These are phyloP conservation scores for Trichophyton rubrum DNA, from an alignment of 2,329 filamentous ascomycete genomes.

Conservation along the genomic window DNA sequence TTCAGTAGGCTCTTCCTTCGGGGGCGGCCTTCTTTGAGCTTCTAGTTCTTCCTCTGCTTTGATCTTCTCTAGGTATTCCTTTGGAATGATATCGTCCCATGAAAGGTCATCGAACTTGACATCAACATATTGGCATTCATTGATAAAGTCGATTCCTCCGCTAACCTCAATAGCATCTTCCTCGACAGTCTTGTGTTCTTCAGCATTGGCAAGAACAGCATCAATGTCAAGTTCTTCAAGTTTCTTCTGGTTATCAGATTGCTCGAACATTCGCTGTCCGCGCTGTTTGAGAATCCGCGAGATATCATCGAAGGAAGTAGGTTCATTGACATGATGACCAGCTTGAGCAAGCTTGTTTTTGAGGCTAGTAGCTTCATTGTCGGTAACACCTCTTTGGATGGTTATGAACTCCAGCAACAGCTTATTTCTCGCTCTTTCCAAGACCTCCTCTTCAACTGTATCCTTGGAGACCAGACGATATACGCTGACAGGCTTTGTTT, in stretches of 20 bases:
- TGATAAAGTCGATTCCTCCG: constrained; percentile 92
- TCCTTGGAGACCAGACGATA: constrained; percentile 96
- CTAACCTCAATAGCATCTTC: constrained; percentile 89
- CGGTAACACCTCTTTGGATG: constrained; percentile 91
- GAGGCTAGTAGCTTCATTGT: constrained; percentile 77
- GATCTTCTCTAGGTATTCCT: constrained; percentile 77
- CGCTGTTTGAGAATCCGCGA: constrained; percentile 92
- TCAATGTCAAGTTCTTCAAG: constrained; percentile 92
- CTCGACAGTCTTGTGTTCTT: constrained; percentile 92
- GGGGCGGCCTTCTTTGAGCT: constrained; percentile 59
- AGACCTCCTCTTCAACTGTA: constrained; percentile 93
- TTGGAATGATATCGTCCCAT: constrained; percentile 97
- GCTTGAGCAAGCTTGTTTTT: constrained; percentile 63
- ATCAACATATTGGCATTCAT: constrained; percentile 81
- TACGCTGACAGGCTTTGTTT: constrained; percentile 90
- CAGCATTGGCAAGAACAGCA: constrained; percentile 88
- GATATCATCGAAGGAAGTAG: constrained; percentile 85
- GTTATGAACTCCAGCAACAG: constrained; percentile 94
- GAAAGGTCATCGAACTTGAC: constrained; percentile 88
- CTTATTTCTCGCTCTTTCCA: constrained; percentile 94
- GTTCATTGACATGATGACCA: constrained; percentile 52
- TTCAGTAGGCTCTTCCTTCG: constrained; percentile 48
- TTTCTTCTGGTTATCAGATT: constrained; percentile 90
- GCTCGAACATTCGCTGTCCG: constrained; percentile 98
- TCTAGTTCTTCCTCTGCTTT: constrained; percentile 80